Conservation (phyloP, 1,139 yeast species). For the Ashbya aceris region DNA sequence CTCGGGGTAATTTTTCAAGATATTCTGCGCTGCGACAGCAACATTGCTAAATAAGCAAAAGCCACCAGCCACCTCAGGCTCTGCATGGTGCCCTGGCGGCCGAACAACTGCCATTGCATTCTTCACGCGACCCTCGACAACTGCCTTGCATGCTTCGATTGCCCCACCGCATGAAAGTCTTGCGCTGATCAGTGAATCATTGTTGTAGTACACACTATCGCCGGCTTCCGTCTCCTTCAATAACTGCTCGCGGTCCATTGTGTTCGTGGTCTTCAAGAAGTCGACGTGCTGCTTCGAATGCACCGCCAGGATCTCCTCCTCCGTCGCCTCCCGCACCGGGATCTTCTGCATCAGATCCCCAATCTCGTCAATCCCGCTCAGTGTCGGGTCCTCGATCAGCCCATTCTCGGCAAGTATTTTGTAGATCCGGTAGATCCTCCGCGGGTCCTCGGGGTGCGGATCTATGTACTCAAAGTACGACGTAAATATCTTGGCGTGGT, state of each 20-base stretch:
- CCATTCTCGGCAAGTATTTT: conserved; percentile 93
- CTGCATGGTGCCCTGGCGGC: conserved; percentile 99
- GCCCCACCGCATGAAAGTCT: conserved; percentile 94
- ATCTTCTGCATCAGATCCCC: conserved; percentile 83
- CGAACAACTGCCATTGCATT: conserved; percentile 91
- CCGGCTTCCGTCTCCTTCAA: conserved; percentile 83
- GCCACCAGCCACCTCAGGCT: conserved; percentile 95
- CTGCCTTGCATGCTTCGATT: conserved; percentile 93
- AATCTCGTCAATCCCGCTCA: conserved; percentile 71
- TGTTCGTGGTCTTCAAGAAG: conserved; percentile 64
- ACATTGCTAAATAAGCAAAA: conserved; percentile 94
- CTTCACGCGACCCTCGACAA: conserved; percentile 83
- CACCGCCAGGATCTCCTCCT: conserved; percentile 77
- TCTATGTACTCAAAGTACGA: conserved; percentile 90
- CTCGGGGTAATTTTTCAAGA: conserved; percentile 77
- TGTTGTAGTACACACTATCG: conserved; percentile 90
- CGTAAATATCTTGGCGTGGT: conserved; percentile 90
- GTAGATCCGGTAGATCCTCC: conserved; percentile 88
- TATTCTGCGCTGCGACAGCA: conserved; percentile 90
- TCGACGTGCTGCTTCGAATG: conserved; percentile 76
- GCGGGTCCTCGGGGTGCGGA: conserved; percentile 98
- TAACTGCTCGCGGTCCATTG: conserved; percentile 70
- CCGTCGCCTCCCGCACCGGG: conserved; percentile 81
- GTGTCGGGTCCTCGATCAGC: conserved; percentile 66
- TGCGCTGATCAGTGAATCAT: conserved; percentile 82